Percentiles rank a stretch among this genome's conserved stretches.
Conservation (phyloP, 2,329 filamentous ascomycete genomes). For the Fusarium heterosporum region DNA sequence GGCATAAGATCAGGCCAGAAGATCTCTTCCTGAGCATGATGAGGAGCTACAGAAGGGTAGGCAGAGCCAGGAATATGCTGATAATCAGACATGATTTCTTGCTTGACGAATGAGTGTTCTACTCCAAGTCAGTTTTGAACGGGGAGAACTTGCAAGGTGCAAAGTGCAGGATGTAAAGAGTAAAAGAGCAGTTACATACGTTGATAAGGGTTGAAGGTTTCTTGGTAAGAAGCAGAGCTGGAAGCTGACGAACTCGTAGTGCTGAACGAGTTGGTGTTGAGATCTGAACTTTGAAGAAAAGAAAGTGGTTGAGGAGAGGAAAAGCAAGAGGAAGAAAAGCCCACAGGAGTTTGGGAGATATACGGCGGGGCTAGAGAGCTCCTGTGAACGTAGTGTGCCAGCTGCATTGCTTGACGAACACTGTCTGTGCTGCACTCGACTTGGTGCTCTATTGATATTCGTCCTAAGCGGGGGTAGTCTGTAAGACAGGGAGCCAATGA, state of each 20-base stretch:
- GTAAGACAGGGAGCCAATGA: conserved; percentile 4
- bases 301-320: neutral
- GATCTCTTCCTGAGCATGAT: too few relatives aligned
- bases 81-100: neutral
- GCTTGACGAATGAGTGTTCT: neutral
- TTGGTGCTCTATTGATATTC: neutral
- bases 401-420: conserved; percentile 7
- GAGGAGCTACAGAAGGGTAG: neutral
- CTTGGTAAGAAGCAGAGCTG: neutral
- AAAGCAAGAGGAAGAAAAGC: neutral
- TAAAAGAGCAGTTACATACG: neutral
- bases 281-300: neutral
- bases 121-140: neutral
- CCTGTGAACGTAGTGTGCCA: neutral
- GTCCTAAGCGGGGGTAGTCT: neutral
- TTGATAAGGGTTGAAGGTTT: neutral
- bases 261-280: neutral
- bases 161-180: neutral
- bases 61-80: neutral
- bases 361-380: neutral
- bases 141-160: neutral
- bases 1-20: too few relatives aligned
- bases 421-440: neutral
- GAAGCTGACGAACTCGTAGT: neutral
- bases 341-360: conserved; percentile 1